Base-by-base conservation (phyloP, 257 asterid genomes). In the Asclepias syriaca region DNA sequence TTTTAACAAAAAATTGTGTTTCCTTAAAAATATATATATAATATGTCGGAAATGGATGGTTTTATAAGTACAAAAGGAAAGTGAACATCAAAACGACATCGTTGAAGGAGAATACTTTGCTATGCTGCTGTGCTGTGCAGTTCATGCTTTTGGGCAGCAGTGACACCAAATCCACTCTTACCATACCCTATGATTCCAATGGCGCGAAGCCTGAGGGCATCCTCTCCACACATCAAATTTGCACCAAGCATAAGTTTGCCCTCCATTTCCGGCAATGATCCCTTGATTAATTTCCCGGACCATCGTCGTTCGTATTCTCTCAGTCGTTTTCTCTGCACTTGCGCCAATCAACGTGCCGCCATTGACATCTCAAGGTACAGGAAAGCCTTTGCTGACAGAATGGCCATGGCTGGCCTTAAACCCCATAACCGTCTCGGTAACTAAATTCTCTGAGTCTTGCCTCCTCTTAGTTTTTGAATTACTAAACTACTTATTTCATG, bases 371-470 rank as follows among this genome's bases (percentile, higher is more conserved):
- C 84, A 72, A 61, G 59, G 21, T 86, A 89, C 77, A 82, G 68
- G 61, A 85, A 82, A 18, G 72, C 81, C 61, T 91, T 91, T 67
- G 83, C 96, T 19, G 84, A 78, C 54, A 86, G 88, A 81, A 87
- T 94, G 97, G 85, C 79, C 21, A 82, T 89, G 90, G 97, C 95
- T 64, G 97, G 95, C 68, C 86, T 94, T 71, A 89, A 85, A 69
- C 90, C 93, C 69, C 89, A 88, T 74, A 93, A 94, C 74, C 95
- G 85, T 60, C 80, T 94, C 55, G 97, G 97, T 94, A 66, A 74
- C 82, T 75, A 68, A 29, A 55, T 50, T 10, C 55, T 50, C 12
- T 15, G 39, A 22, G 22, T 57, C 32, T 40, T 68, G 2, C 15
- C 40, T 18, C 22, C 12, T 43, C 11, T 43, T 68, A 6, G 13